Evolutionary conservation across 2,329 filamentous ascomycete genomes (phyloP).

Genomic region (Cryphonectria naterciae): DNA sequence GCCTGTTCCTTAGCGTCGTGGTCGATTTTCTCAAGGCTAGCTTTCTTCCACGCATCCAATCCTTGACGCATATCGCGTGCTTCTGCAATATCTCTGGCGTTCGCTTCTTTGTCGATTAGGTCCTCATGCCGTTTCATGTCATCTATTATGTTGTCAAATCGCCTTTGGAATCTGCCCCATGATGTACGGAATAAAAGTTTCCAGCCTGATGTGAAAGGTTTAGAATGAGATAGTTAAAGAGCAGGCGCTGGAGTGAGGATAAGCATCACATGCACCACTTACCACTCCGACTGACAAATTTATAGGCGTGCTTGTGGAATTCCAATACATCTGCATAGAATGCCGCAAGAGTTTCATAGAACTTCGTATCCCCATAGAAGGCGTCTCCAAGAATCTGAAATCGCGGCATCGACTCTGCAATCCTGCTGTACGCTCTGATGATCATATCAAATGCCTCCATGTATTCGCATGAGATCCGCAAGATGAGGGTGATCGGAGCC

Average conservation of each 20-base stretch:
- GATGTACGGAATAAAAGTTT: slow-evolving; percentile 41
- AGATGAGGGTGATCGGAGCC: slow-evolving; percentile 47
- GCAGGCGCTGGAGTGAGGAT: not conserved
- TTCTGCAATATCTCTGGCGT: slow-evolving; percentile 37
- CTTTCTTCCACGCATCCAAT: slow-evolving; percentile 34
- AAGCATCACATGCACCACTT: slow-evolving; percentile 14
- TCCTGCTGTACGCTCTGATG: slow-evolving; percentile 44
- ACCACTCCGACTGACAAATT: slow-evolving; percentile 45
- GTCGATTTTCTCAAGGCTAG: slow-evolving; percentile 31
- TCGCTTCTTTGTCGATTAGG: slow-evolving; percentile 41
- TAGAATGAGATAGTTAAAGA: slow-evolving; percentile 26
- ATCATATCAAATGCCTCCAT: slow-evolving; percentile 47
- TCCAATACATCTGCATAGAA: slow-evolving; percentile 54
- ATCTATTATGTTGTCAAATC: slow-evolving; percentile 41
- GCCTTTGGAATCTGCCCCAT: slow-evolving; percentile 44
- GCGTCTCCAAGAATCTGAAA: slow-evolving; percentile 42
- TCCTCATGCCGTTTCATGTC: slow-evolving; percentile 38
- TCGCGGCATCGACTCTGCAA: slow-evolving; percentile 43
- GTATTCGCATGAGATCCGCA: slow-evolving; percentile 40
- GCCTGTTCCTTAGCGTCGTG: slow-evolving; percentile 34
- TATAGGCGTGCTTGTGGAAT: slow-evolving; percentile 52
- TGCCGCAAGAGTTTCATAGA: slow-evolving; percentile 46
- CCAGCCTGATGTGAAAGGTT: slow-evolving; percentile 41
- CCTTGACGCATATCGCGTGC: slow-evolving; percentile 33
- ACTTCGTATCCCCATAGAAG: slow-evolving; percentile 38